Base-by-base conservation (phyloP, 257 asterid genomes). In the Lantana camara region DNA sequence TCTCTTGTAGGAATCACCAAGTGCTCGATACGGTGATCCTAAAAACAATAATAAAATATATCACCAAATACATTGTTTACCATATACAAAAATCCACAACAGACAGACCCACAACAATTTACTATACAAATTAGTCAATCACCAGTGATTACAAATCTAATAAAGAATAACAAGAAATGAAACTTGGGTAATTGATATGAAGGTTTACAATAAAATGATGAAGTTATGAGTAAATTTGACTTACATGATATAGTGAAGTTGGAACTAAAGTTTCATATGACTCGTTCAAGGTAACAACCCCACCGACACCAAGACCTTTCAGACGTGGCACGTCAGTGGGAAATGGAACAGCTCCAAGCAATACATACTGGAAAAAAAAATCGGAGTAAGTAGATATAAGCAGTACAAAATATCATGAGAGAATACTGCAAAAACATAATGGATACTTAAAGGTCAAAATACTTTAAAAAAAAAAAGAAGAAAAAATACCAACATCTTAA, bases 311-410 rank as follows among this genome's bases (percentile, higher is more conserved):
- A 61, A 84, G 84, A 51, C 78, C 87, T 72, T 85, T 90, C 86
- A 93, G 68, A 67, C 84, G 84, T 6, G 95, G 96, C 65, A 90
- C 91, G 60, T 93, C 97, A 41, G 88, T 75, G 57, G 96, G 99
- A 72, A 93, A 93, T 29, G 99, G 99, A 73, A 93, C 99, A 67
- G 99, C 99, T 62, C 99, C 97, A 68, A 90, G 80, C 79, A 93
- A 69, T 48, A 93, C 69, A 78, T 76, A 85, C 99, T 93, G 84
- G 63, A 22, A 62, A 64, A 50, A 53, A 0, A 63, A 59, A 63
- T n/a, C n/a, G n/a, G n/a, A n/a, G n/a, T 70, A 64, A 57, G 41
- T 55, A 46, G 50, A 46, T 27, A 37, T 10, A 8, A 42, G 52
- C 32, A 46, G 27, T 27, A 44, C 27, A 73, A 32, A 32, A 15